Conservation (phyloP, 352 stramenopile species). For the Pythium aphanidermatum region DNA sequence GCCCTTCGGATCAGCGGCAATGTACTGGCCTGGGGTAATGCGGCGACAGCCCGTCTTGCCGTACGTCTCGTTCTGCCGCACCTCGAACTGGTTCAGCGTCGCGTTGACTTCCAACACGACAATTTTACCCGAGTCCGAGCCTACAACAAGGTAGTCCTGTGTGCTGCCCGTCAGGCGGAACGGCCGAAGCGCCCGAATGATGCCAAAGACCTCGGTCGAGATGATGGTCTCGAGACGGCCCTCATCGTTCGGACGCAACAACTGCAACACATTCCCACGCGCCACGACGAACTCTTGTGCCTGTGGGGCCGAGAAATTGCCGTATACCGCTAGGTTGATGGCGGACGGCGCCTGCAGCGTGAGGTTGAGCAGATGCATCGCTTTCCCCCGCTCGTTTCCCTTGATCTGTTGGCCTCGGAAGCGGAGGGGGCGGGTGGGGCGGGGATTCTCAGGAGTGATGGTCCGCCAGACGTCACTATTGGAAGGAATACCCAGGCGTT, state of each 20-base stretch:
- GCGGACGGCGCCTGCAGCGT: constrained; percentile 81
- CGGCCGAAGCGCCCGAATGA: constrained; percentile 89
- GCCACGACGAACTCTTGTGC: constrained; percentile 95
- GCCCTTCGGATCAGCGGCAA: constrained; percentile 96
- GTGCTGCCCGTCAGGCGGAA: constrained; percentile 85
- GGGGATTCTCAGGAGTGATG: constrained; percentile 16
- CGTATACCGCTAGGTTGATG: constrained; percentile 83
- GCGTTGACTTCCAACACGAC: constrained; percentile 94
- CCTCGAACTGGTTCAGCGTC: constrained; percentile 61
- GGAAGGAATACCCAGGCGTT: constrained; percentile 1
- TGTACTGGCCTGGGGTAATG: constrained; percentile 97
- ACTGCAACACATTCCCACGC: constrained; percentile 91
- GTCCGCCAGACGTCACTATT: background rate
- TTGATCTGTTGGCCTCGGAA: constrained; percentile 10
- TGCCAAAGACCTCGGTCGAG: constrained; percentile 85
- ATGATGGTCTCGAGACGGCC: constrained; percentile 76
- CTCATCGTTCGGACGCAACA: constrained; percentile 81
- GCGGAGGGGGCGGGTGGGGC: constrained; percentile 6
- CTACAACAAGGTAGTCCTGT: constrained; percentile 96
- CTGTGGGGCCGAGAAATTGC: constrained; percentile 89
- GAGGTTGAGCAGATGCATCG: constrained; percentile 86
- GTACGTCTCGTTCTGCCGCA: constrained; percentile 93
- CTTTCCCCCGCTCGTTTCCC: background rate
- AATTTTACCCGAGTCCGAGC: constrained; percentile 95
- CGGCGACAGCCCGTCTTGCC: constrained; percentile 95